Base-by-base conservation (phyloP, 2,329 filamentous ascomycete species). In the Fusarium goolgardi region DNA sequence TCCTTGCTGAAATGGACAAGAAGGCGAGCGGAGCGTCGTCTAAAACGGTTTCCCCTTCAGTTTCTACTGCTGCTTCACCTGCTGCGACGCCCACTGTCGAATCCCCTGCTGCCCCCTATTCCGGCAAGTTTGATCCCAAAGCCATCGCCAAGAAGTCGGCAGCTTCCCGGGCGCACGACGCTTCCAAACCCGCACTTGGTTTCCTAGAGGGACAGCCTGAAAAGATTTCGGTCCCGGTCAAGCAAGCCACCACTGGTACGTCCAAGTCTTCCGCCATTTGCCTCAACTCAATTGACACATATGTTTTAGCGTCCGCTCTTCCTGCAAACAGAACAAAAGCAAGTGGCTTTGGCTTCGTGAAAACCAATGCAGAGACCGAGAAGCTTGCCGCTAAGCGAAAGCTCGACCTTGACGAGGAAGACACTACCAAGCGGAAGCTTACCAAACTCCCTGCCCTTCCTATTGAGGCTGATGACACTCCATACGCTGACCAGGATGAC, bases 111-210 rank as follows among this genome's bases (percentile, higher is more conserved):
- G 78, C 83, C 23, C 81, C 88, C 15, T 92, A 93, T 75, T 84
- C 89, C 65, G 91, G 91, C 72, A 96, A 96, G 77, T 95, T 96
- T 73, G 91, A 96, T 72, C 91, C 92, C 7, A 97, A 97, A 78
- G 90, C 89, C 21, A 94, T 96, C 71, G 90, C 88, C 40, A 96
- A 95, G 78, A 96, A 92, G 77, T 86, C 90, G 21, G 86, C 89
- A 27, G 85, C 88, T 41, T 84, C 87, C 32, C 81, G 85, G 41
- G 82, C 88, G 32, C 84, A 84, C 51, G 81, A 85, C 43, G 79
- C 85, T 55, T 81, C 86, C 46, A 83, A 83, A 53, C 66, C 75
- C n/a, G 76, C 79, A 35, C 75, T 87, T n/a, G 85, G 85, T 21
- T 79, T 78, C 23, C 78, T 87, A 47, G 79, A 78, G 49, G 78